Evolutionary conservation across 495 filamentous ascomycete genomes (phyloP).

Genomic region (Wilcoxina mikolae): DNA sequence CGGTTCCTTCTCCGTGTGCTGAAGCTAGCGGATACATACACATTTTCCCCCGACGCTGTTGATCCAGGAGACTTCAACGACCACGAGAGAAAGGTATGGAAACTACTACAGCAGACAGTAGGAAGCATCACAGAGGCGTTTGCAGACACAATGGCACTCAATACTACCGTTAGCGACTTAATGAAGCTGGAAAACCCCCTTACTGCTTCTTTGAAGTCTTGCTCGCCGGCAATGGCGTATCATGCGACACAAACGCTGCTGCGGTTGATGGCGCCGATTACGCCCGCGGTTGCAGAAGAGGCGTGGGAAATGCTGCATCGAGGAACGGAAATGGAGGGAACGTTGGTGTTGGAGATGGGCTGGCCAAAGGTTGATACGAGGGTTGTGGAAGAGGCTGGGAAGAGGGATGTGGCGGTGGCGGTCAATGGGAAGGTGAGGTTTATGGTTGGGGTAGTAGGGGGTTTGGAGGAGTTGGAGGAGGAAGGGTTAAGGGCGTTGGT

Average conservation of each 20-base stretch:
- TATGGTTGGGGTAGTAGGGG: slow-evolving; percentile 41
- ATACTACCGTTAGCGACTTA: slow-evolving; percentile 67
- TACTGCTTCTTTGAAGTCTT: slow-evolving; percentile 1
- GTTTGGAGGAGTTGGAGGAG: slow-evolving; percentile 27
- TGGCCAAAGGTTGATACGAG: slow-evolving; percentile 16
- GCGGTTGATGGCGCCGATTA: slow-evolving; percentile 58
- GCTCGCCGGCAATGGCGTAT: slow-evolving; percentile 17
- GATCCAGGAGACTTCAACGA: slow-evolving; percentile 6
- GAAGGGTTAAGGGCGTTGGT: slow-evolving; percentile 35
- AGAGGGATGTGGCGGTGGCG: slow-evolving; percentile 44
- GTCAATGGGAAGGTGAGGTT: slow-evolving; percentile 62
- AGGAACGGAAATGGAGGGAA: neutral
- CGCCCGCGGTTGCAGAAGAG: slow-evolving; percentile 64
- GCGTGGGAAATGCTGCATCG: slow-evolving; percentile 48
- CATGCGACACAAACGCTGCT: slow-evolving; percentile 37
- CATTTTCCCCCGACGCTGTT: neutral
- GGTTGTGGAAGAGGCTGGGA: slow-evolving; percentile 12
- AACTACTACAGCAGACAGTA: slow-evolving; percentile 51
- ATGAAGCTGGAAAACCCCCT: slow-evolving; percentile 64
- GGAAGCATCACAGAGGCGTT: slow-evolving; percentile 53
- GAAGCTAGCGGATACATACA: slow-evolving; percentile 13
- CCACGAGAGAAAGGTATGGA: slow-evolving; percentile 42
- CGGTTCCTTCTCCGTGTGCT: slow-evolving; percentile 46
- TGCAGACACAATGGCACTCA: slow-evolving; percentile 54
- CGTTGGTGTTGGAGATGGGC: slow-evolving; percentile 9